These are phyloP conservation scores for Striga asiatica DNA, from an alignment of 257 asterid genomes.

Conservation along the genomic window DNA sequence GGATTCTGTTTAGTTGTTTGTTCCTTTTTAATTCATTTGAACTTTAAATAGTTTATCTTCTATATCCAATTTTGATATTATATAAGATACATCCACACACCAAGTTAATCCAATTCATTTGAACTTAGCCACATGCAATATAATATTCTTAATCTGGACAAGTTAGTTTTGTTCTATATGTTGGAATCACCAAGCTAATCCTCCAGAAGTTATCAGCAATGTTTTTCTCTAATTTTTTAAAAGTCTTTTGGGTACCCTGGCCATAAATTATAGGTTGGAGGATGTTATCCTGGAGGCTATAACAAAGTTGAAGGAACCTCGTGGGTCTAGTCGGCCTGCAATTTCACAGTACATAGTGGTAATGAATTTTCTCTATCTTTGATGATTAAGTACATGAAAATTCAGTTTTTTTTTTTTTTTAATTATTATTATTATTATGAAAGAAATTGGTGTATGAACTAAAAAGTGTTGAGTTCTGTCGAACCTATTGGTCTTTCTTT, in stretches of 20 bases:
- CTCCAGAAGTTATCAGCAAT: not conserved
- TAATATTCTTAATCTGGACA: not conserved
- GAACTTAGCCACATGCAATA: not conserved
- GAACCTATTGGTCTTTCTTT: too few species aligned
- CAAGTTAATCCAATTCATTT: too few species aligned
- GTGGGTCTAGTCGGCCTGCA: conserved; percentile 65
- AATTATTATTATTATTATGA: too few species aligned
- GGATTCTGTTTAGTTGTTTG: not conserved
- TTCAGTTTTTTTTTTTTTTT: too few species aligned
- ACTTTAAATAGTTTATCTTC: not conserved
- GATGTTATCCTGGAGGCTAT: conserved; percentile 78
- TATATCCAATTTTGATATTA: not conserved
- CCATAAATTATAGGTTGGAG: conserved; percentile 51
- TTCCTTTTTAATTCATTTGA: not conserved
- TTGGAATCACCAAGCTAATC: not conserved
- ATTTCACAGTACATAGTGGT: conserved; percentile 76
- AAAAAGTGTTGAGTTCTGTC: too few species aligned
- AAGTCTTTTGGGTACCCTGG: not conserved
- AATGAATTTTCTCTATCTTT: conserved; percentile 6
- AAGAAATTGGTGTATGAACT: too few species aligned
- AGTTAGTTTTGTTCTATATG: not conserved
- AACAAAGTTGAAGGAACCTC: conserved; percentile 79
- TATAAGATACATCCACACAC: too few species aligned
- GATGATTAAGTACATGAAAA: too few species aligned
- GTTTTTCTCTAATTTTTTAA: not conserved